Conservation (phyloP, 768 basidiomycete species). For the Saitozyma podzolica region DNA sequence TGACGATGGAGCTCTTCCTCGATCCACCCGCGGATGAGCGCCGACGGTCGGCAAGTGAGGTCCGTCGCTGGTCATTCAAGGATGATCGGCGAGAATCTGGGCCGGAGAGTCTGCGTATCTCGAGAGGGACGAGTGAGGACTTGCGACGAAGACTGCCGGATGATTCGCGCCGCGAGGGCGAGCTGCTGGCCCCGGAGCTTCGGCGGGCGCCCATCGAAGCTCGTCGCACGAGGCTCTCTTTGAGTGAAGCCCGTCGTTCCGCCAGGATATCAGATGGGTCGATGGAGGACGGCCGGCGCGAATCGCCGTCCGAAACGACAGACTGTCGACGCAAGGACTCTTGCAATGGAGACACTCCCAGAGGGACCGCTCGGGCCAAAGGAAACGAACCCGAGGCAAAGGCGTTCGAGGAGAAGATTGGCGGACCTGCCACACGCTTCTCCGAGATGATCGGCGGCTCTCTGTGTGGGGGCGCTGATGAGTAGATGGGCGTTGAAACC, state of each 20-base stretch:
- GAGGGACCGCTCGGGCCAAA: conserved; percentile 19
- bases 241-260: conserved; percentile 3
- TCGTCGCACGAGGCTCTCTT: no score
- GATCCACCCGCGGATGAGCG: conserved; percentile 11
- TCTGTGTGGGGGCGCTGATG: conserved; percentile 4
- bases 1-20: conserved; percentile 38
- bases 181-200: no score
- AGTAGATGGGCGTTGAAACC: conserved; percentile 27
- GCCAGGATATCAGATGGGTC: not conserved
- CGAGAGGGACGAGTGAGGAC: not conserved
- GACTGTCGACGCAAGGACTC: conserved; percentile 31
- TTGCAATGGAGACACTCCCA: conserved; percentile 34
- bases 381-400: conserved; percentile 28
- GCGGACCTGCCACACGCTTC: conserved; percentile 6
- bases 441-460: conserved; percentile 7
- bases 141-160: not conserved
- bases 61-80: no score
- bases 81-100: no score
- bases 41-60: conserved; percentile 5
- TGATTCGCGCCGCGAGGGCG: not conserved
- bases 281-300: conserved; percentile 13
- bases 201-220: no score
- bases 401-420: not conserved
- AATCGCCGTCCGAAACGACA: conserved; percentile 24
- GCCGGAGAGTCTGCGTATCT: not conserved